phyloP scores from a whole-genome alignment of 2,329 filamentous ascomycete species.

The Camillea tinctor region DNA sequence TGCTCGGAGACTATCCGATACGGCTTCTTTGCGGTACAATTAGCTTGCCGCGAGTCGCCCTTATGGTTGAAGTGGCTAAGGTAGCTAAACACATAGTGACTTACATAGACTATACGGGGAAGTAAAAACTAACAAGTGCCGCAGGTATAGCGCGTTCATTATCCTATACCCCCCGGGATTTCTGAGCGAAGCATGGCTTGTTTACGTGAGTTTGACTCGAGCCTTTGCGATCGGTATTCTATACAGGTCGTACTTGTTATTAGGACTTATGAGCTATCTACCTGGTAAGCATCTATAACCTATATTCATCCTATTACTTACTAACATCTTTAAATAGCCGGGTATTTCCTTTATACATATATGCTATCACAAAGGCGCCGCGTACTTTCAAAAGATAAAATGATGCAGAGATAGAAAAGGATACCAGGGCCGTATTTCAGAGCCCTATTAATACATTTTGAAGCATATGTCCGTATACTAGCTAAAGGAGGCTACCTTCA shows the following conservation, averaged over 20 bases:
- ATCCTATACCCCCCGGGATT: slow-evolving; percentile 68
- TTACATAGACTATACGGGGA: not conserved
- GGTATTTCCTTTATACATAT: slow-evolving; percentile 13
- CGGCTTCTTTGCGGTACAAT: slow-evolving; percentile 61
- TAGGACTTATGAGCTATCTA: slow-evolving; percentile 12
- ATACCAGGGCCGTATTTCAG: too few relatives aligned
- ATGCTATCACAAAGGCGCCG: slow-evolving; percentile 14
- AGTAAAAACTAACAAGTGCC: not conserved
- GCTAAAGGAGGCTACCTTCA: too few relatives aligned
- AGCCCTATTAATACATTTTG: too few relatives aligned
- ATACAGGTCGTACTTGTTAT: slow-evolving; percentile 8
- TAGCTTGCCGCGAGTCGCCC: slow-evolving; percentile 46
- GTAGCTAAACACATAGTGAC: slow-evolving; percentile 6
- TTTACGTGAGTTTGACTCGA: slow-evolving; percentile 38
- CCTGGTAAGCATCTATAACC: slow-evolving; percentile 8
- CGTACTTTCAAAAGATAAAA: too few relatives aligned
- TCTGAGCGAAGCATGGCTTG: slow-evolving; percentile 59
- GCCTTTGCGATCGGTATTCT: slow-evolving; percentile 3
- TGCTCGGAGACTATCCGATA: slow-evolving; percentile 69
- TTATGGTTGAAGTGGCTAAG: slow-evolving; percentile 57
- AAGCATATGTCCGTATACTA: too few relatives aligned
- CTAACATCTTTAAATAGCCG: slow-evolving; percentile 2
- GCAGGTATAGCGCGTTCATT: slow-evolving; percentile 62
- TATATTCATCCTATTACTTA: not conserved
- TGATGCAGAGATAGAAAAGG: too few relatives aligned